Evolutionary conservation across 179 eudicot species (phyloP), one percentile per base, ranked within the genome.

Genomic region (Corrigiola litoralis): DNA sequence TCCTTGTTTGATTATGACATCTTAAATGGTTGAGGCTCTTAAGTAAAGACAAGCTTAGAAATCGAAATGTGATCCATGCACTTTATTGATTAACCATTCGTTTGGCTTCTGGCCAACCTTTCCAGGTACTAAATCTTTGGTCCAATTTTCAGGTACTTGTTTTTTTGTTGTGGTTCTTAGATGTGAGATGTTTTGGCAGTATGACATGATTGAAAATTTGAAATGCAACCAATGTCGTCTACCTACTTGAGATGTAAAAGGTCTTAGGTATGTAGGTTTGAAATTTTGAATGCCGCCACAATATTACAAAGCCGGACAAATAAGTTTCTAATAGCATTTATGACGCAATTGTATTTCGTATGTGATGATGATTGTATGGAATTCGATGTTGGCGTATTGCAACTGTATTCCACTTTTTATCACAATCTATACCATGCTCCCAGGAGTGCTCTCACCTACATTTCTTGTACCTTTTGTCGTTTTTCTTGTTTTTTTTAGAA

Each of bases 1-100:
- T 74, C 69, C 72, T 73, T 61, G 65, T 73, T 54, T 73, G 68
- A 63, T 54, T 56, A 57, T 68, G 65, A 68, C 73, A 68, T 68
- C 53, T 46, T 53, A 1, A 17, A 42, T 52, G 33, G 6, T 14
- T 52, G 24, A 46, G 9, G 25, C 17, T 24, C 31, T 25, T 42
- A 1, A 25, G n/a, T 58, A 56, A 24, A 58, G 23, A 14, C 62
- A 18, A 59, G 38, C 31, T 48, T 25, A 0, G 20, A 40, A 27
- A 37, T 32, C 37, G 53, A 17, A 2, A 33, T 34, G 34, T 10
- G 42, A 21, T 31, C 29, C 17, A 38, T 36, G 31, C 13, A 8
- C 5, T 14, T 17, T 42, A 25, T 42, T 20, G 24, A 13, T 13
- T 20, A 28, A 9, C 50, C 47, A 21, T 32, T 33, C 4, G 37